Evolutionary conservation across 139 green algal genomes (phyloP).

Genomic region (Pleodorina starrii): DNA sequence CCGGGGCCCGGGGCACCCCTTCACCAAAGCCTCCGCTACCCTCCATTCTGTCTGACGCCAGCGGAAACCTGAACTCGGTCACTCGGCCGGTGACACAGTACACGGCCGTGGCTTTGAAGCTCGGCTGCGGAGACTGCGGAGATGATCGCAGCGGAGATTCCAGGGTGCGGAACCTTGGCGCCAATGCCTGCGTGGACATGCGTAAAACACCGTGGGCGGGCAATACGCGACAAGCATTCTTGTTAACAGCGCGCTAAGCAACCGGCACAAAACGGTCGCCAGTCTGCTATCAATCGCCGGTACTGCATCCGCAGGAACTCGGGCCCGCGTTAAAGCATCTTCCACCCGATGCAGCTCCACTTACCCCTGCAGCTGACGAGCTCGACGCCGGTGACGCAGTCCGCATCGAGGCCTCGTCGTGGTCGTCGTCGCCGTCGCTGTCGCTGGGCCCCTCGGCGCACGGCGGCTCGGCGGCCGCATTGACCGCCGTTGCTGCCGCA

Average conservation of each 20-base stretch:
- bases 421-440: conserved; percentile 10
- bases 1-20: not conserved
- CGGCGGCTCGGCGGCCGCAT: no score
- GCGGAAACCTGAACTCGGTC: conserved; percentile 20
- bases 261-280: not conserved
- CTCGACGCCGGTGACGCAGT: not conserved
- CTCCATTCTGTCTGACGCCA: not conserved
- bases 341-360: not conserved
- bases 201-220: no score
- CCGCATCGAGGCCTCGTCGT: not conserved
- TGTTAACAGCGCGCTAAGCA: not conserved
- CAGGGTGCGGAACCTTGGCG: not conserved
- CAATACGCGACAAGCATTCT: not conserved
- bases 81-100: not conserved
- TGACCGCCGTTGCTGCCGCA: not conserved
- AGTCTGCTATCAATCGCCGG: not conserved
- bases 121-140: not conserved
- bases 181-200: no score
- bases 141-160: not conserved
- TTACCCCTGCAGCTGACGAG: not conserved
- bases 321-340: not conserved
- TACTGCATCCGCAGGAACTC: not conserved
- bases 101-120: conserved; percentile 7
- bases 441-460: conserved; percentile 17
- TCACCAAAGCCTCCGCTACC: not conserved